Base-by-base conservation (phyloP, 805 yeast species). In the Lipomyces japonicus region DNA sequence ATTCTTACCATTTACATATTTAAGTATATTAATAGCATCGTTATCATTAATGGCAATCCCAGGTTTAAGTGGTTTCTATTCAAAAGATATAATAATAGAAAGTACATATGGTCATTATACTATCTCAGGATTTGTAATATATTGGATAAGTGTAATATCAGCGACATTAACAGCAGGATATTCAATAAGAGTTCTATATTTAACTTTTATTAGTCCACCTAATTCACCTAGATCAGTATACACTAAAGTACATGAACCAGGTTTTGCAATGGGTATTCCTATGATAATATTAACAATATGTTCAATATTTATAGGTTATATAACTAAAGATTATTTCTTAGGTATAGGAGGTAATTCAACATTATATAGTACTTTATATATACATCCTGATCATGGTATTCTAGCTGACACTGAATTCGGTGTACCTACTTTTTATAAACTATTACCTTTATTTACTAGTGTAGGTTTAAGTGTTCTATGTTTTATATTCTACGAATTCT, bases 321-420 rank as follows among this genome's bases (percentile, higher is more conserved):
- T 32, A 21, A 23, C 46, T 23, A 21, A 18, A n/a, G 30, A 23
- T 24, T n/a, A 12, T 42, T 22, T 28, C 39, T 19, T 44, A 44
- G 61, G 25, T n/a, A 9, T 64, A 61, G 28, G 64, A 58, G 34
- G 47, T 48, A 3, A 46, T 38, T 3, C 19, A n/a, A n/a, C 32
- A 28, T 28, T 28, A 28, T 28, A 28, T 28, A 28, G 32, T 28
- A 28, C 32, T 28, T 28, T 28, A 28, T 28, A 28, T 28, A 28
- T 28, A 10, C 32, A 28, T 28, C 32, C 32, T 28, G 32, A 28
- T 28, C 32, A 28, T 28, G 32, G 32, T 28, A 28, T 28, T 10
- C 14, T 28, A 28, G 32, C 32, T 28, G 32, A n/a, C n/a, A n/a
- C n/a, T n/a, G n/a, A n/a, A n/a, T n/a, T n/a, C n/a, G n/a, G n/a